Evolutionary conservation across 441 rosid species (phyloP), one percentile per base, ranked within the genome.

Genomic region (Raphanus hybrid): DNA sequence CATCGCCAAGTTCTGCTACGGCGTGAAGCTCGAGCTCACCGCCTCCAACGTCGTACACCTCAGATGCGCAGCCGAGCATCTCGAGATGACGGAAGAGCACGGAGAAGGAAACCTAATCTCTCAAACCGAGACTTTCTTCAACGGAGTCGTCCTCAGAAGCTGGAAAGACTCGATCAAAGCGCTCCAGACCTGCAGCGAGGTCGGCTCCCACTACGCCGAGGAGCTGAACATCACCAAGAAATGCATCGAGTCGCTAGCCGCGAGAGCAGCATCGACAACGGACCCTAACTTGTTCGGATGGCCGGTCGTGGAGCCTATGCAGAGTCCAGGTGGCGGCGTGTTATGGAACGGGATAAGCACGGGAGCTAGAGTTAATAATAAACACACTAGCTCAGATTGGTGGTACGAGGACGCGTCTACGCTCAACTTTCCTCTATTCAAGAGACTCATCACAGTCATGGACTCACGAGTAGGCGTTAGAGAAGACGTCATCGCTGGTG

Each of bases 251-350:
- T 87, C 98, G 35, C 81, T 93, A 75, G 93, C 98, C 69, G 82
- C 79, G 71, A 92, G 85, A 85, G 90, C 34, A 4, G 0, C 34
- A 29, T 3, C 96, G 26, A 86, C 87, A 2, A 91, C 92, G 1
- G 98, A 96, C 75, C 97, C 99, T n/a, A 90, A 91, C 82, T 83
- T 93, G 39, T 91, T 90, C 71, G 97, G 97, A 8, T 93, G 98
- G 99, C 99, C 98, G 6, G 82, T 93, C 16, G 78, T 87, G 87
- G 98, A 93, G 84, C 94, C 94, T 0, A 87, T 91, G 94, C 34
- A 29, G 34, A 29, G 34, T 29, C 34, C 34, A 29, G 34, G 34
- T 29, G 34, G 34, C 34, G 5, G 34, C 34, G 34, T 29, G 5
- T 29, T 29, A 29, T 29, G 34, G 34, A 29, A 29, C 34, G 34